Evolutionary conservation across 768 basidiomycete genomes (phyloP).

Genomic region (Clavulina sp.): DNA sequence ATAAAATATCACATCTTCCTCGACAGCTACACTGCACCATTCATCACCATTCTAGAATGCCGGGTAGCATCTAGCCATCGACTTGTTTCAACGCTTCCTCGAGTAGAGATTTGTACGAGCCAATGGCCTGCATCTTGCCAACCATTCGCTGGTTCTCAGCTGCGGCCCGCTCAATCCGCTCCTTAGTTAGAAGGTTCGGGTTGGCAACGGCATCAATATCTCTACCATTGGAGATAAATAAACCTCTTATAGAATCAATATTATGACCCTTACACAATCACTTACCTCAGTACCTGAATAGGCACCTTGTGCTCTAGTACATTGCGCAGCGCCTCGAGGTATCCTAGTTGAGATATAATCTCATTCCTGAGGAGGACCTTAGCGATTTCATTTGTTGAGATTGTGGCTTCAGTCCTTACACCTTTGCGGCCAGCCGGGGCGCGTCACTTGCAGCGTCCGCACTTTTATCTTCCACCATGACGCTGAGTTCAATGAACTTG

Average conservation of each 20-base stretch:
- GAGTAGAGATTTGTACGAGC: no score
- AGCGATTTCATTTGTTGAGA: not conserved
- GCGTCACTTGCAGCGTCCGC: conserved; percentile 6
- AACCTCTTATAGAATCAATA: not conserved
- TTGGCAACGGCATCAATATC: conserved; percentile 71
- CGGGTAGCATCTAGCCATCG: no score
- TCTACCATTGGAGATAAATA: conserved; percentile 13
- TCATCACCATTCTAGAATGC: no score
- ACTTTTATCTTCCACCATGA: conserved; percentile 5
- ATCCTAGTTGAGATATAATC: conserved; percentile 5
- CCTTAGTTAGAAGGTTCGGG: conserved; percentile 66
- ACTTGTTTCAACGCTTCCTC: no score
- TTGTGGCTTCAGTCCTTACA: conserved; percentile 5
- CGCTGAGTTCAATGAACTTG: conserved; percentile 4
- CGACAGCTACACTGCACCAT: no score
- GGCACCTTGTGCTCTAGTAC: conserved; percentile 5
- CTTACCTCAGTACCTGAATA: conserved; percentile 8
- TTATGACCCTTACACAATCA: not conserved
- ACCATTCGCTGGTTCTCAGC: conserved; percentile 89
- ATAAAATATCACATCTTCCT: no score
- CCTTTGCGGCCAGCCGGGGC: conserved; percentile 8
- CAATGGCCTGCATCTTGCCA: conserved; percentile 65
- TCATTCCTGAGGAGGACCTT: not conserved
- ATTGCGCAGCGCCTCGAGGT: conserved; percentile 10
- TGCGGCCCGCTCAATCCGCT: conserved; percentile 63